Percentiles rank a stretch among this genome's conserved stretches.
phyloP scores from a whole-genome alignment of 345 rosid genomes.

The Sisymbrium irio region DNA sequence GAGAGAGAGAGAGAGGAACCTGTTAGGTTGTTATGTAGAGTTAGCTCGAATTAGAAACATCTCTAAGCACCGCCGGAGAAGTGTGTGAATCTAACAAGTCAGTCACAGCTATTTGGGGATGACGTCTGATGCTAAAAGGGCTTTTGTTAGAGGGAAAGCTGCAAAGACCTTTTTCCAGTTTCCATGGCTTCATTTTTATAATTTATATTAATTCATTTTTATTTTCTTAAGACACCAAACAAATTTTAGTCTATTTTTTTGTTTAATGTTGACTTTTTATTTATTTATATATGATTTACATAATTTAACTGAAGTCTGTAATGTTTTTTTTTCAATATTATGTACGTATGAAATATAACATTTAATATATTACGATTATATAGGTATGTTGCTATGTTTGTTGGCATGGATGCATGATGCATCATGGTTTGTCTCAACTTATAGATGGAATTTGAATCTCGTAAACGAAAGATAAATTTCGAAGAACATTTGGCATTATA shows the following conservation, averaged over 20 bases:
- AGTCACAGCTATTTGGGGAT: constrained; percentile 1
- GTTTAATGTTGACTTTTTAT: too few species aligned
- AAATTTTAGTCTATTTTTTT: too few species aligned
- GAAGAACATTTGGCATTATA: neutral
- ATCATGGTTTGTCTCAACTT: neutral
- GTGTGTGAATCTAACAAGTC: constrained; percentile 17
- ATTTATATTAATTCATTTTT: neutral
- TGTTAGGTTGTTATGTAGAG: neutral
- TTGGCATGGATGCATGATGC: too few species aligned
- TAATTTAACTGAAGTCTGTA: too few species aligned
- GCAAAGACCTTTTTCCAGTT: constrained; percentile 20
- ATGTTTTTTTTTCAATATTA: too few species aligned
- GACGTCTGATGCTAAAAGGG: constrained; percentile 4
- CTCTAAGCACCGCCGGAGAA: constrained; percentile 18
- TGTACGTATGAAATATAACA: too few species aligned
- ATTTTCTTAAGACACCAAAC: too few species aligned
- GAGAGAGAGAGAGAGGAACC: constrained; percentile 16
- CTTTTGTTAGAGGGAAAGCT: constrained; percentile 21
- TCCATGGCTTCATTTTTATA: neutral
- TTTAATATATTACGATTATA: too few species aligned
- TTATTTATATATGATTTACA: too few species aligned
- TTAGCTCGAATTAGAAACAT: constrained; percentile 5
- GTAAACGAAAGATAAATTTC: neutral
- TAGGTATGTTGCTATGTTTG: too few species aligned
- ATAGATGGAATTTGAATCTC: neutral